Base-by-base conservation (phyloP, 106 monocot genomes). In the Allium fistulosum region DNA sequence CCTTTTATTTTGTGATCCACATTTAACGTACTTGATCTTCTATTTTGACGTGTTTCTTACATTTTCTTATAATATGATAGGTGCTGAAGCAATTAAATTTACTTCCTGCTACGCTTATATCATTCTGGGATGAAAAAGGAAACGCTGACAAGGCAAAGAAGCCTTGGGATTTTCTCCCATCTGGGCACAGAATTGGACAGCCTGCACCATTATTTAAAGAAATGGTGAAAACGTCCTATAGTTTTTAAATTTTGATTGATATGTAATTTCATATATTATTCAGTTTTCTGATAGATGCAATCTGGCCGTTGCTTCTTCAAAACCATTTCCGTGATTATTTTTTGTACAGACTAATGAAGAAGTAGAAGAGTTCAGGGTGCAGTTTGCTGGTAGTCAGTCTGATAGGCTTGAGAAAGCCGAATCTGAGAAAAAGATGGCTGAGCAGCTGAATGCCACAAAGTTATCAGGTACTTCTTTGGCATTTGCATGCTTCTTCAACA, bases 301-400 rank as follows among this genome's bases (percentile, higher is more conserved):
- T 37, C 37, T 37, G 37, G 2, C 37, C 37, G 37, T 37, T 37
- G 37, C 22, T 22, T 22, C 22, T 22, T 22, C 52, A 10, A 9
- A 53, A 53, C 52, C 52, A 53, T 10, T 15, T 12, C 53, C 3
- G 53, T 55, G 53, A 55, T 55, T 37, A 37, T 22, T 10, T 46
- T 80, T 8, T 60, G 8, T 59, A 51, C 82, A 97, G 96, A 89
- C 92, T 87, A 92, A 97, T 77, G 92, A 97, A 62, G 86, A 92
- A n/a, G 96, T 92, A 26, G 89, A 84, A 51, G 64, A 26, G 58
- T 92, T 86, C 70, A 88, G 92, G 69, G 56, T 76, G 53, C 92
- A 75, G 74, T 97, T 89, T 86, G 77, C 96, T 67, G 96, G 96
- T 27, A 92, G 92, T 79, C 96, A 97, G 77, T 86, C 96, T 76